These are phyloP conservation scores for Brachypodium distachyon DNA, from an alignment of 202 grass and related monocot genomes.

Conservation along the genomic window DNA sequence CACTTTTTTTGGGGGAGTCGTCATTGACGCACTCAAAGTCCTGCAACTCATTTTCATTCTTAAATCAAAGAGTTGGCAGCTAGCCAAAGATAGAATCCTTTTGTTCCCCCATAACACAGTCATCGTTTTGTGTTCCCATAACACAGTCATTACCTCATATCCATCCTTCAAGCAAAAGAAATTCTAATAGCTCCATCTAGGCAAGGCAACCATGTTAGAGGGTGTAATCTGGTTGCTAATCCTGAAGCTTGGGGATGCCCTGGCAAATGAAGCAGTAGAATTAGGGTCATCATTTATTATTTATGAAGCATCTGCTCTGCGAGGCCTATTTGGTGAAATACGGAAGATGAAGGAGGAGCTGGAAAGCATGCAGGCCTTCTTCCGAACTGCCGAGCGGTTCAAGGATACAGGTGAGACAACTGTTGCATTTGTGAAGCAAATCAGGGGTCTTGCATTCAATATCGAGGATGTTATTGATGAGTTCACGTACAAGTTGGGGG, in stretches of 20 bases:
- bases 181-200: neutral
- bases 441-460: constrained; percentile 7
- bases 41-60: neutral
- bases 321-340: constrained; percentile 2
- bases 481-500: neutral
- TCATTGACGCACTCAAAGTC: neutral
- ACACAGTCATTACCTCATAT: neutral
- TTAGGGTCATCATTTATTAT: neutral
- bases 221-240: neutral
- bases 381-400: constrained; percentile 7
- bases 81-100: neutral
- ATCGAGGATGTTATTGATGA: constrained; percentile 25
- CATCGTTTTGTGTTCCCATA: no score
- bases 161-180: neutral
- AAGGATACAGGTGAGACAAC: neutral
- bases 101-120: no score
- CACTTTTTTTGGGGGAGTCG: no score
- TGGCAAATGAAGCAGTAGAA: neutral
- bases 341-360: neutral
- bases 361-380: constrained; percentile 1
- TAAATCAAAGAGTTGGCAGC: neutral
- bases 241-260: neutral
- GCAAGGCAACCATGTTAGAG: neutral
- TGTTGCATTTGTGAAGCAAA: neutral
- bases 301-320: neutral